These are phyloP conservation scores for Naganishia sp. DNA, from an alignment of 1,284 basidiomycete genomes.

Conservation along the genomic window DNA sequence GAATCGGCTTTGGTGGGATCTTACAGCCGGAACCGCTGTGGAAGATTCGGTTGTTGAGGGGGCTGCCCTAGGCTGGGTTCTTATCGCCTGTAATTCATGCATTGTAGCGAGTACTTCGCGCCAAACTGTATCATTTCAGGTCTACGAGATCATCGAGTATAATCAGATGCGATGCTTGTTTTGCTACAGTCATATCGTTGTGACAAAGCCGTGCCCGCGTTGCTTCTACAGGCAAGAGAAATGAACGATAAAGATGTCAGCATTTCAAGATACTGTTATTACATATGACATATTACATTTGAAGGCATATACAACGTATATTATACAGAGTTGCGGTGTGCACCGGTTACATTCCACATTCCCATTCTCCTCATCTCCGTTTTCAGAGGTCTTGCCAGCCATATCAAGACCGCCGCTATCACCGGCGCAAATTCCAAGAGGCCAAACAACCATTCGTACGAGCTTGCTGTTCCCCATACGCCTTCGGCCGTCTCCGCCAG, in stretches of 20 bases:
- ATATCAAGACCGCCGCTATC: constrained; percentile 48
- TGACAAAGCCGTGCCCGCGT: too few species aligned
- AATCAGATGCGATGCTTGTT: too few species aligned
- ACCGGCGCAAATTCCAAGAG: constrained; percentile 53
- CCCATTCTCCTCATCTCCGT: constrained; percentile 30
- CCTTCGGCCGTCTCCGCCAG: constrained; percentile 55
- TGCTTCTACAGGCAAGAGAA: too few species aligned
- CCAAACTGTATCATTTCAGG: too few species aligned
- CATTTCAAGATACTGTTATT: neutral
- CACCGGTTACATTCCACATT: neutral
- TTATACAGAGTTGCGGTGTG: constrained; percentile 2
- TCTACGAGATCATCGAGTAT: too few species aligned
- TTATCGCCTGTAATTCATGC: too few species aligned
- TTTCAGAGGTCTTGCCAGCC: constrained; percentile 35
- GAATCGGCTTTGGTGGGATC: neutral
- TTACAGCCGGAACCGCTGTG: too few species aligned
- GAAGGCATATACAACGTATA: neutral
- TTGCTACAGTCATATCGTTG: too few species aligned
- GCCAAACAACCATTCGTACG: constrained; percentile 50
- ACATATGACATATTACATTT: neutral
- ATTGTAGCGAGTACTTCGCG: too few species aligned
- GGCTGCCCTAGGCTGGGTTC: too few species aligned
- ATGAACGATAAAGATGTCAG: neutral
- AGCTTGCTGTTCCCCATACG: constrained; percentile 48
- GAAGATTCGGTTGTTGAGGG: too few species aligned